Evolutionary conservation across 2,329 filamentous ascomycete species (phyloP), one percentile per base, ranked within the genome.

Genomic region (Rutstroemia sp.): DNA sequence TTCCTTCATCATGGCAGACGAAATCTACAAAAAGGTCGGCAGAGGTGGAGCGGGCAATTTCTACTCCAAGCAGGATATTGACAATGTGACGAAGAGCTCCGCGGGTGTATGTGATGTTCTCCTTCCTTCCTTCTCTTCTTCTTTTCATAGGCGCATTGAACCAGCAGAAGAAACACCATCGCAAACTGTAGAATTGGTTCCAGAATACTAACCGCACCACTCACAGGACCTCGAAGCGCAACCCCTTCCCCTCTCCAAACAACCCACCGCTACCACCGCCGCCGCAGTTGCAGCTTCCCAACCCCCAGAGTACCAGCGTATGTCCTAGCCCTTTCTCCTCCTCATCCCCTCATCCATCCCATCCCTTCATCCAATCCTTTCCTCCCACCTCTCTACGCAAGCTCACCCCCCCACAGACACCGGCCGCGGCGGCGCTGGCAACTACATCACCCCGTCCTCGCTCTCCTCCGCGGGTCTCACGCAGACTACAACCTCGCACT

Each of bases 41-140:
- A 79, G 83, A 49, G 83, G 83, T 54, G 83, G 83, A 50, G 82
- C 82, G 5, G 83, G 83, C 52, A 87, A 87, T 70, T 84, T 78
- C 68, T 77, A 77, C 64, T 73, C 74, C 65, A 75, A 78, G 60
- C 73, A 77, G 61, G 75, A 82, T 57, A 68, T 78, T 25, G 74
- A 80, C 27, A 75, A 78, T 30, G 73, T 69, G 47, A 72, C 42
- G 58, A 16, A 63, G 60, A 48, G 42, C 44, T 17, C 27, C 27
- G 30, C 19, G 17, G 21, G 8, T 12, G 14, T 17, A 23, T 40
- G 17, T 45, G 27, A 21, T 46, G 17, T 17, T 10, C n/a, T n/a
- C 23, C 19, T 42, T 10, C 17, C 1, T 10, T 30, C 50, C 39
- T 42, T 17, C 36, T n/a, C 14, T 57, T 8, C 10, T 51, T 14